Evolutionary conservation across 768 basidiomycete species (phyloP), one percentile per base, ranked within the genome.

Genomic region (Tylopilus sp.): DNA sequence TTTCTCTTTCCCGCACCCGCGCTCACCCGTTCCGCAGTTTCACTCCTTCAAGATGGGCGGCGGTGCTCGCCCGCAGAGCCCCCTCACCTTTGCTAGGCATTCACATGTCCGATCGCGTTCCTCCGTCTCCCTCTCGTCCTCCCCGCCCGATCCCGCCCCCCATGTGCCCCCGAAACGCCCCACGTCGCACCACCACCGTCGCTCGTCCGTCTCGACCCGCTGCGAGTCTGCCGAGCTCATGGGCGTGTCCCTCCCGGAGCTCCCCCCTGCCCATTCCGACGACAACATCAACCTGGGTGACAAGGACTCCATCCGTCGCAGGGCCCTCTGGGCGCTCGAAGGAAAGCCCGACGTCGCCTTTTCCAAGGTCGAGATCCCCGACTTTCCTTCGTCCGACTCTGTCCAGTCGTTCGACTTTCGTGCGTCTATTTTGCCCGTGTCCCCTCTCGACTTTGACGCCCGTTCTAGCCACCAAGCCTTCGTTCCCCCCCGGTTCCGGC

Each of bases 171-270:
- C 78, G 25, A 86, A 84, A 62, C 86, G 84, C 59, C 69, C 67
- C 29, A 80, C 80, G 53, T 94, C 92, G 0, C 91, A 92, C 61
- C 93, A 95, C 62, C 79, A 83, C 14, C 89, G 93, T 44, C 82
- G 83, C 37, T 92, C 92, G 1, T 92, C 89, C 24, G 90, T 96
- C 25, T 92, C 93, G 11, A 95, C 92, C 36, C 85, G 92, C 55
- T 81, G 79, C 59, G 93, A 96, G 74, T 93, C 91, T 19, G 87
- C 91, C 17, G 93, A 95, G 63, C 75, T 96, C 64, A 94, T 96
- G 89, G 90, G 91, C 25, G 80, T 90, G 13, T 72, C 86, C 22
- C 73, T 89, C 34, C 84, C 87, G 13, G 82, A 85, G 55, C 77
- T 90, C 24, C 82, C 84, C 6, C 61, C 78, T 10, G 79, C 82